Conservation (phyloP, 805 yeast genomes). For the Millerago galiae region DNA sequence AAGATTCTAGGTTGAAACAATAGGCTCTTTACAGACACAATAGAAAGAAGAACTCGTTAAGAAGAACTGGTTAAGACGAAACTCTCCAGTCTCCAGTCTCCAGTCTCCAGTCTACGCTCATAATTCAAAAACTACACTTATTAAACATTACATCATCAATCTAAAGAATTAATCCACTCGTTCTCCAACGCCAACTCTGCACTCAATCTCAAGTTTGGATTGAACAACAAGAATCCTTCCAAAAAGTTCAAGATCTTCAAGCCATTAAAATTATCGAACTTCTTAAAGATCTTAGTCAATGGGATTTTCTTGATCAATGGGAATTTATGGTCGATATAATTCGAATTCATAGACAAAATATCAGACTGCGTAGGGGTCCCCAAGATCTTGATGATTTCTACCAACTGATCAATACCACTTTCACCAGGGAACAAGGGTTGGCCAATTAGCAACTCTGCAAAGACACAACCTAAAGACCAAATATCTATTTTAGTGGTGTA, state of each 20-base stretch:
- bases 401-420: constrained; percentile 94
- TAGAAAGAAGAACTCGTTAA: too few species aligned
- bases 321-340: constrained; percentile 94
- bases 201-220: constrained; percentile 57
- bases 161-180: constrained; percentile 50
- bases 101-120: too few species aligned
- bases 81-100: too few species aligned
- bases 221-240: constrained; percentile 54
- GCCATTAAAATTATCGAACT: constrained; percentile 32
- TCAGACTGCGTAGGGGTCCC: constrained; percentile 95
- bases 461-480: constrained; percentile 98
- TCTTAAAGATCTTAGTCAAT: constrained; percentile 57
- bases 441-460: constrained; percentile 93
- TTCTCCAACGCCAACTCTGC: constrained; percentile 49
- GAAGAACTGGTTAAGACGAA: too few species aligned
- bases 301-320: constrained; percentile 83
- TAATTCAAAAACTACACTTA: neutral
- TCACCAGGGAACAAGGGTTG: constrained; percentile 98
- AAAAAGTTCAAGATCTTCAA: constrained; percentile 49
- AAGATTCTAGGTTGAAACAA: too few species aligned
- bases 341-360: constrained; percentile 91
- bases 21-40: too few species aligned
- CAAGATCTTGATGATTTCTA: constrained; percentile 89
- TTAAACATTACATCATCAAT: constrained; percentile 12
- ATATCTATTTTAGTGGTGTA: constrained; percentile 95